These are phyloP conservation scores for Trichoderma semiorbis DNA, from an alignment of 2,329 filamentous ascomycete genomes.

Conservation along the genomic window DNA sequence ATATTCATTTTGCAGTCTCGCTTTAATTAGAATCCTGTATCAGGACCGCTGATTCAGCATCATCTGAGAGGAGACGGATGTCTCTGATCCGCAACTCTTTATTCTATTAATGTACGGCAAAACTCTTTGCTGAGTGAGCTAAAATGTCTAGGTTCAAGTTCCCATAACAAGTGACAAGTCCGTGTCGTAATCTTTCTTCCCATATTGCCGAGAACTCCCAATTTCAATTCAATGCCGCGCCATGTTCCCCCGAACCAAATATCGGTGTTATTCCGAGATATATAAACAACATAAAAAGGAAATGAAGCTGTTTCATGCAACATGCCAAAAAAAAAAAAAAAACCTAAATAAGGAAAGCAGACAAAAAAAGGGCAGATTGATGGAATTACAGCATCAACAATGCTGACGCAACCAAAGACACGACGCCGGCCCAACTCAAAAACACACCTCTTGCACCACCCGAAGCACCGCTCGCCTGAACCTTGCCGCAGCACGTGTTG, in stretches of 20 bases:
- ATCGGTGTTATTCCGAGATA: background rate
- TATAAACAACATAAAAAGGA: background rate
- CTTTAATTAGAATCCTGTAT: background rate
- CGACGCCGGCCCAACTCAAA: slow-evolving; percentile 18
- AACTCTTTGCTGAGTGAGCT: slow-evolving; percentile 2
- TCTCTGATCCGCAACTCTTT: background rate
- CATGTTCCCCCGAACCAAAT: background rate
- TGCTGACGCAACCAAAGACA: slow-evolving; percentile 23
- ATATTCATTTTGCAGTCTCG: too few species aligned
- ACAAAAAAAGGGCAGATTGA: background rate
- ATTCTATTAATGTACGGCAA: background rate
- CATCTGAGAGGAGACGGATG: background rate
- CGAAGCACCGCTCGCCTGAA: slow-evolving; percentile 29
- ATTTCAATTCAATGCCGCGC: slow-evolving; percentile 2
- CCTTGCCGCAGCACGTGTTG: slow-evolving; percentile 51
- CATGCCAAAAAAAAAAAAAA: background rate
- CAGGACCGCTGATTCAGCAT: background rate
- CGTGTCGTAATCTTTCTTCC: background rate
- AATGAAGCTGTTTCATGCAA: background rate
- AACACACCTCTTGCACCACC: background rate
- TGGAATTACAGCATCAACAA: slow-evolving; percentile 1
- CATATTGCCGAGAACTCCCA: slow-evolving; percentile 10
- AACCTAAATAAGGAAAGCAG: background rate
- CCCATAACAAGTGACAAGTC: background rate
- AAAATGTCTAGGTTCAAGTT: background rate